Evolutionary conservation across 2,329 filamentous ascomycete genomes (phyloP), one percentile per base, ranked within the genome.

Genomic region (Botrytis paeoniae): DNA sequence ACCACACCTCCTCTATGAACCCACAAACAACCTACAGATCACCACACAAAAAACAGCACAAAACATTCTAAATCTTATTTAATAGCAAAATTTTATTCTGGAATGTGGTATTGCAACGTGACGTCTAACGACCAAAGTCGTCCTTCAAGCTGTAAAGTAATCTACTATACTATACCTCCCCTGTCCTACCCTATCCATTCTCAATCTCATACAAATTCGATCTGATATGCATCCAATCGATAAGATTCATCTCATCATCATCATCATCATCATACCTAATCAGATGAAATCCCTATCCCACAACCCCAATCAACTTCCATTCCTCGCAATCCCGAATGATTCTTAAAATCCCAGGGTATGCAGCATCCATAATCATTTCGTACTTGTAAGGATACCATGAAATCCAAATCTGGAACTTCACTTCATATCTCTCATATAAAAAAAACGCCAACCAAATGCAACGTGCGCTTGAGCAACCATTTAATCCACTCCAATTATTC

Each of bases 401-500:
- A 69, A 72, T 72, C 51, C 70, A 60, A 51, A 72, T 72, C 63
- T 69, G 45, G 54, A 39, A 51, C 60, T 29, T 69, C 70, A 61
- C 25, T 39, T 69, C 70, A 54, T 54, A 29, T 54, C 51, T 54
- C n/a, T 54, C 51, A 54, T 29, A 54, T 29, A 12, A 48, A 69
- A 48, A 72, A 68, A 72, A 72, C 70, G 70, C 70, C 63, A 72
- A 69, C 63, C 62, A 43, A 61, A 72, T 72, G 70, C 76, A 54
- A 79, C 77, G 70, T 73, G 74, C 74, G 76, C 76, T 78, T 77
- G 73, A 78, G 73, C 75, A 76, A 74, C 70, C 72, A 70, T 75
- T 69, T 75, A 71, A 54, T 69, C 73, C 74, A 54, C 73, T 68
- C 72, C 73, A 72, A 48, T 32, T 35, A 54, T 63, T 69, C 64